Evolutionary conservation across 2,329 filamentous ascomycete genomes (phyloP), one percentile per base, ranked within the genome.

Genomic region (Sclerotinia sclerotiorum): DNA sequence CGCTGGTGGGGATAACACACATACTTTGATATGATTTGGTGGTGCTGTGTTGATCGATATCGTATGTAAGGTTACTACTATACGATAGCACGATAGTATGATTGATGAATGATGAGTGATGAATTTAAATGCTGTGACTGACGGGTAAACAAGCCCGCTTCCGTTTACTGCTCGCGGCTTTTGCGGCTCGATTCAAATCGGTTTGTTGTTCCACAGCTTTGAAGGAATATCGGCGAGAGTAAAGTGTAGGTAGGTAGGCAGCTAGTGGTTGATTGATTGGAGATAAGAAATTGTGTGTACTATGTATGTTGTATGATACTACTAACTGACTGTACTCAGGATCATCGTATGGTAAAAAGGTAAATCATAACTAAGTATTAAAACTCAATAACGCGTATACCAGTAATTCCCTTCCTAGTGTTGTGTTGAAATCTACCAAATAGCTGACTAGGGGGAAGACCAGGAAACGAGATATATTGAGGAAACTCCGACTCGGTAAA

Each of bases 131-230:
- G 17, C 29, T 27, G 24, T 46, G 10, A 56, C 29, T 56, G 21
- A 32, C 27, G 17, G 42, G 48, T 21, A 39, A 32, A 48, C 19
- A 61, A 44, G 42, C 44, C 42, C 11, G 39, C 27, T 48, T 19
- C 42, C 57, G 39, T 32, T 2, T 35, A 17, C 27, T 61, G 58
- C 6, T n/a, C 13, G 58, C 58, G 58, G 58, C 42, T 10, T 35
- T 35, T 35, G 57, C 44, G 57, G 57, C 57, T 61, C 57, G 19
- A 61, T 61, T 8, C n/a, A 39, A 42, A 57, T 42, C 21, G 29
- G 27, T 13, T 27, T 46, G 21, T 32, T n/a, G 57, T 61, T 48
- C 27, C 19, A 56, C 32, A 19, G 52, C 17, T n/a, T 56, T 56
- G 54, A 5, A 56, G 29, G 10, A n/a, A n/a, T 35, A n/a, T n/a